These are phyloP conservation scores for Amoebophrya sp. DNA, from an alignment of 169 alveolate species.

Conservation along the genomic window DNA sequence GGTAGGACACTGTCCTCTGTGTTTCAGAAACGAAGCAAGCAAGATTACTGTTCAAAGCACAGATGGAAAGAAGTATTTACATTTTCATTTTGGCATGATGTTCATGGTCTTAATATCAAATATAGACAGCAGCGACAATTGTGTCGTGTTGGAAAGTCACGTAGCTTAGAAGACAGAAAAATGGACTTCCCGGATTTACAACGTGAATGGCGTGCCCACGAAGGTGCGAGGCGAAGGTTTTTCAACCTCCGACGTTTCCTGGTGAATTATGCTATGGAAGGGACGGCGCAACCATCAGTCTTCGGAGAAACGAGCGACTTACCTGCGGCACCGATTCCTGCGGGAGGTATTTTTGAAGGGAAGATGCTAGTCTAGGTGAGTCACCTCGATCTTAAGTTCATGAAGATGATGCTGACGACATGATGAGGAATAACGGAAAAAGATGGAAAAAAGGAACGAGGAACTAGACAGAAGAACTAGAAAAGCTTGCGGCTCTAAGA, in stretches of 20 bases:
- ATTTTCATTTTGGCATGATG: neutral
- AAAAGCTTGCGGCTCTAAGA: too few relatives aligned
- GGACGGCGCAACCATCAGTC: neutral
- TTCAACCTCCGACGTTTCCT: neutral
- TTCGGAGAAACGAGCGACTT: neutral
- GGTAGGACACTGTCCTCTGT: neutral
- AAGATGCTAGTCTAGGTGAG: too few relatives aligned
- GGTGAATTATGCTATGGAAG: constrained; percentile 10
- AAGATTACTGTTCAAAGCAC: neutral
- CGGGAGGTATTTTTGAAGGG: too few relatives aligned
- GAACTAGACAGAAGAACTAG: too few relatives aligned
- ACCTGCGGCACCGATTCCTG: too few relatives aligned
- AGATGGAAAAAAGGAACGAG: too few relatives aligned
- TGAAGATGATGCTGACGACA: too few relatives aligned
- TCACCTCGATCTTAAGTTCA: too few relatives aligned
- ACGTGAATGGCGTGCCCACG: neutral
- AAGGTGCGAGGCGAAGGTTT: neutral
- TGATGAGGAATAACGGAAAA: too few relatives aligned
- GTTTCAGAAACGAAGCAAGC: neutral
- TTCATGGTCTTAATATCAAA: neutral
- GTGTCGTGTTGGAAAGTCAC: neutral
- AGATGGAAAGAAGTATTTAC: too few relatives aligned
- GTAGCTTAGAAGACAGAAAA: too few relatives aligned
- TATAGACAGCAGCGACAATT: neutral
- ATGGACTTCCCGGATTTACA: constrained; percentile 1